Percentiles rank a stretch among this genome's conserved stretches.
Evolutionary conservation across 129 eudicot genomes (phyloP).

Genomic region (Flaveria bidentis): DNA sequence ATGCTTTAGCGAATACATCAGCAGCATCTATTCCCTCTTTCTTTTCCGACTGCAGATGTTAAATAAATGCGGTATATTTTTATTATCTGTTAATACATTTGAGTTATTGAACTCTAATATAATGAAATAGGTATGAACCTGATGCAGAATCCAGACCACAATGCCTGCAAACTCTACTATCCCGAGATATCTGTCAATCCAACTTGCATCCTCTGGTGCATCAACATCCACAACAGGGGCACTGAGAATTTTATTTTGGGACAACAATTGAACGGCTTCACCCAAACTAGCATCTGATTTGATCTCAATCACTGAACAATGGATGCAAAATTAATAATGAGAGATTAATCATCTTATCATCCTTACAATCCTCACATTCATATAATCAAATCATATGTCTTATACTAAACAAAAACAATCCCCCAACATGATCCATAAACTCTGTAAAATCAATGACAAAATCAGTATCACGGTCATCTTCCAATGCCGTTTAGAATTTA

Average conservation of each 20-base stretch:
- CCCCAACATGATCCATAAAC: not conserved
- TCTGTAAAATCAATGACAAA: not conserved
- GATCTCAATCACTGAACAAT: slow-evolving; percentile 68
- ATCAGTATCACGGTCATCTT: no score
- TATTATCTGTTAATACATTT: not conserved
- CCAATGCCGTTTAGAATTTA: no score
- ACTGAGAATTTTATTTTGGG: slow-evolving; percentile 71
- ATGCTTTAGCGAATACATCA: slow-evolving; percentile 32
- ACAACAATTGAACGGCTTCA: slow-evolving; percentile 79
- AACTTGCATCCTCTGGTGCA: slow-evolving; percentile 85
- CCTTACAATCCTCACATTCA: slow-evolving; percentile 7
- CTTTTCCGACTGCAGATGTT: slow-evolving; percentile 64
- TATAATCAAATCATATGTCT: not conserved
- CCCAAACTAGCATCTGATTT: slow-evolving; percentile 78
- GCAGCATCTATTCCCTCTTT: slow-evolving; percentile 45
- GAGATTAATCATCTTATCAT: not conserved
- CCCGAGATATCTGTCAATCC: slow-evolving; percentile 94
- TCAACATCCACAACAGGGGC: slow-evolving; percentile 83
- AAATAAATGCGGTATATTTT: no score
- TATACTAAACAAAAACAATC: not conserved
- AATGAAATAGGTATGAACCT: slow-evolving; percentile 46
- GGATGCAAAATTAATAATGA: not conserved
- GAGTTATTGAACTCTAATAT: not conserved
- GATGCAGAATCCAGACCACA: slow-evolving; percentile 90
- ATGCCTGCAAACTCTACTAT: slow-evolving; percentile 95